Evolutionary conservation across 352 stramenopile genomes (phyloP).

Genomic region (Hyphochytrium catenoides): DNA sequence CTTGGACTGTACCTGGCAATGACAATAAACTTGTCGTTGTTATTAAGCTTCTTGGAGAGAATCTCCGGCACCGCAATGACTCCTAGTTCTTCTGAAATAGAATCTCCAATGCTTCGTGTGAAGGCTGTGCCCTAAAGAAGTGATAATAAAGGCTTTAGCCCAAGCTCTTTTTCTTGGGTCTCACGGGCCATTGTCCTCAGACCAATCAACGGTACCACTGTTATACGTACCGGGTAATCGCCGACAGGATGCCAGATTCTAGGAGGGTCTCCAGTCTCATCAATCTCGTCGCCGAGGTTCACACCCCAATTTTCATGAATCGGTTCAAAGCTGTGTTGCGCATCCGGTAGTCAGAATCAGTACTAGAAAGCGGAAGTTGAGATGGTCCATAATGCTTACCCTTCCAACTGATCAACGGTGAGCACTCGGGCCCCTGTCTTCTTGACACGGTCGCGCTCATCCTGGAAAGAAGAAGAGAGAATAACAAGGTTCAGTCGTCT

Average conservation of each 20-base stretch:
- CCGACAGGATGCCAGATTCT: conserved; percentile 68
- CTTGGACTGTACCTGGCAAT: too few species aligned
- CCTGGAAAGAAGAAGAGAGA: conserved; percentile 12
- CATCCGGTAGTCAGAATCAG: too few species aligned
- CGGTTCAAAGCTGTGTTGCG: too few species aligned
- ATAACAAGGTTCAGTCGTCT: background rate
- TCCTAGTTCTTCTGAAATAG: conserved; percentile 66
- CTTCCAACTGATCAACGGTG: conserved; percentile 86
- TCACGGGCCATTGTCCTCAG: too few species aligned
- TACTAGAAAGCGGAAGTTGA: too few species aligned
- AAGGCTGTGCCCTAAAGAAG: conserved; percentile 75
- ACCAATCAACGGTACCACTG: too few species aligned
- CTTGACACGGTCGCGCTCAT: conserved; percentile 77
- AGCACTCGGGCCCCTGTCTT: conserved; percentile 78
- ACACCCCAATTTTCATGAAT: conserved; percentile 74
- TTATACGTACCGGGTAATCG: conserved; percentile 42
- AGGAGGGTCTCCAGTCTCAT: conserved; percentile 67
- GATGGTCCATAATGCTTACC: too few species aligned
- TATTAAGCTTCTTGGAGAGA: conserved; percentile 54
- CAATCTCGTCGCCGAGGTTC: conserved; percentile 67
- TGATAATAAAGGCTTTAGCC: conserved; percentile 3
- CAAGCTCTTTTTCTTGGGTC: too few species aligned
- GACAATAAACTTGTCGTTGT: conserved; percentile 71
- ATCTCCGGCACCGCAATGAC: conserved; percentile 77
- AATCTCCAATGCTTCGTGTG: conserved; percentile 89